phyloP scores from a whole-genome alignment of 306 rosid genomes.

The Parietaria judaica region DNA sequence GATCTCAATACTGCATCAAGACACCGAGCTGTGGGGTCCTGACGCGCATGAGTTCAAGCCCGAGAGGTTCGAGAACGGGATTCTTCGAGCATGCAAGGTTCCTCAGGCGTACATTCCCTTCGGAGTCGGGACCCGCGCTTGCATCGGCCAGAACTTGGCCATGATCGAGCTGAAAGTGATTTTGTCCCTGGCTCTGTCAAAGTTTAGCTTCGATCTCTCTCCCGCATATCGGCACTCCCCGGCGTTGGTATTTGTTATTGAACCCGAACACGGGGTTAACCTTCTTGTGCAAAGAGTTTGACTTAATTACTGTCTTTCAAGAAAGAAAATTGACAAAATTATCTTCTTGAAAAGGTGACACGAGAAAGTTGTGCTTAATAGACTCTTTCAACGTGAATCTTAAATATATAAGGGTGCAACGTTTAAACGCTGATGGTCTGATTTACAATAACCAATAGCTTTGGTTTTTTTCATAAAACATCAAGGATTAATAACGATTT shows the following conservation, averaged over 20 bases:
- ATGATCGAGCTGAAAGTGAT: constrained; percentile 48
- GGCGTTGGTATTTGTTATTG: constrained; percentile 12
- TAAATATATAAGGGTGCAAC: too few species aligned
- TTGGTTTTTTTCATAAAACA: too few species aligned
- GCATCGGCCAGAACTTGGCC: constrained; percentile 52
- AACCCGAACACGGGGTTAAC: constrained; percentile 24
- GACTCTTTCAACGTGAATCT: too few species aligned
- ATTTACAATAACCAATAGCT: too few species aligned
- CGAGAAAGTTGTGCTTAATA: too few species aligned
- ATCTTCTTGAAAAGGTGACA: neutral
- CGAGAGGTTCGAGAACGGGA: constrained; percentile 47
- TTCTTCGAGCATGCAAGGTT: constrained; percentile 37
- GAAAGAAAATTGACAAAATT: too few species aligned
- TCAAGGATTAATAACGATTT: too few species aligned
- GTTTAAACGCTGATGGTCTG: too few species aligned
- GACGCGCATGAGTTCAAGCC: constrained; percentile 56
- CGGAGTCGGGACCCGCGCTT: constrained; percentile 46
- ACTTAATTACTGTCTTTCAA: neutral
- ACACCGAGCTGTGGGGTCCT: constrained; percentile 45
- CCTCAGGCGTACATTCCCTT: constrained; percentile 55
- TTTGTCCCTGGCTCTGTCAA: constrained; percentile 21
- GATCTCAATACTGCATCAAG: constrained; percentile 38
- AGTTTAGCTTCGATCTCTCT: constrained; percentile 27
- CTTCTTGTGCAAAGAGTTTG: constrained; percentile 7
- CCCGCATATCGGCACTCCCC: constrained; percentile 28